Evolutionary conservation across 306 rosid genomes (phyloP).

Genomic region (Gastrolobium villosum): DNA sequence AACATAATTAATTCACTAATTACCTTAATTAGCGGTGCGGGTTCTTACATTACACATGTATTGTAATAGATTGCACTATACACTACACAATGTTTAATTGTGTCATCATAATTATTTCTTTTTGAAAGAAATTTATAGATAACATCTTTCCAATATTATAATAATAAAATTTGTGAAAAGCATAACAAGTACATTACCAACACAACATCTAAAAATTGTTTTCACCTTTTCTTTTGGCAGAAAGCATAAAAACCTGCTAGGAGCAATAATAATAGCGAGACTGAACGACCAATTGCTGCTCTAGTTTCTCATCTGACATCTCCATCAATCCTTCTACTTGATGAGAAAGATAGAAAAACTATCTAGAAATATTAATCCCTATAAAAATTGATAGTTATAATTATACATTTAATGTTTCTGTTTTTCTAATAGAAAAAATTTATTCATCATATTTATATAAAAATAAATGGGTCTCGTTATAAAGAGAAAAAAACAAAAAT

Average conservation of each 20-base stretch:
- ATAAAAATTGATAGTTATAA: too few relatives aligned
- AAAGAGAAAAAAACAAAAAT: too few relatives aligned
- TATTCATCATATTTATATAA: too few relatives aligned
- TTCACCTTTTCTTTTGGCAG: conserved; percentile 54
- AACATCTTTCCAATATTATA: not conserved
- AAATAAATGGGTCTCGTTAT: too few relatives aligned
- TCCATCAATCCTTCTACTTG: not conserved
- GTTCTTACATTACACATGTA: too few relatives aligned
- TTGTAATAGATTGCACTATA: not conserved
- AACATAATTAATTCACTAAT: too few relatives aligned
- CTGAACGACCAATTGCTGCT: conserved; percentile 65
- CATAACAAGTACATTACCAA: not conserved
- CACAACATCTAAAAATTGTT: not conserved
- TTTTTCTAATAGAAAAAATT: too few relatives aligned
- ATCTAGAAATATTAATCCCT: not conserved
- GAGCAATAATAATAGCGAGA: conserved; percentile 52
- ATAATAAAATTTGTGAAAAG: not conserved
- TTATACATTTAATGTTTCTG: too few relatives aligned
- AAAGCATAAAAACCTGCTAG: conserved; percentile 64
- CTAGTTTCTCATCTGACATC: conserved; percentile 55
- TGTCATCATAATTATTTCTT: conserved; percentile 9
- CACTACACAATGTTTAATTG: not conserved
- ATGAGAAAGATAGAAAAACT: conserved; percentile 1
- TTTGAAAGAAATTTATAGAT: not conserved
- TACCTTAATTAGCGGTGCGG: too few relatives aligned